Conservation (phyloP, 169 alveolate genomes). For the Theileria luwenshuni region DNA sequence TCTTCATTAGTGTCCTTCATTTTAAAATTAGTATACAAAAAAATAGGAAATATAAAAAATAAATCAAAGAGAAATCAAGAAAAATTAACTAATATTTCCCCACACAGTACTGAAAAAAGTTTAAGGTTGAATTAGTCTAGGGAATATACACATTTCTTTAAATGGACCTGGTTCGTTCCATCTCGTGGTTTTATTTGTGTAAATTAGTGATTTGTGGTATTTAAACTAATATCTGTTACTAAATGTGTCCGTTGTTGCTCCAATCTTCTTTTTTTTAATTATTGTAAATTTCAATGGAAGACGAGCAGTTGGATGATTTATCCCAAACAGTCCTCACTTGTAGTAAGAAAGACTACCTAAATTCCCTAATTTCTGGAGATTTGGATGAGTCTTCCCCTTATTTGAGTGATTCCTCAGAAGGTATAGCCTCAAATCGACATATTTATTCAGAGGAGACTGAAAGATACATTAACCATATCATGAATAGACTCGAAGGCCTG, state of each 20-base stretch:
- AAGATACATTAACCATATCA: not conserved
- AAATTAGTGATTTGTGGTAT: not conserved
- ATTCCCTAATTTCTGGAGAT: slow-evolving; percentile 17
- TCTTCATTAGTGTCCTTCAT: slow-evolving; percentile 53
- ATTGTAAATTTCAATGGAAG: not conserved
- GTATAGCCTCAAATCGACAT: not conserved
- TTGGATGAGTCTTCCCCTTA: not conserved
- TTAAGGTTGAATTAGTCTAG: not conserved
- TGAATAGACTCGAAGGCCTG: not conserved
- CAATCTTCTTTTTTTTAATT: not conserved
- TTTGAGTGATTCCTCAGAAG: slow-evolving; percentile 14
- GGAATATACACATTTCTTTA: slow-evolving; percentile 5
- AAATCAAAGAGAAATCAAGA: not conserved
- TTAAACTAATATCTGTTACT: not conserved
- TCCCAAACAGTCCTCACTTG: slow-evolving; percentile 7
- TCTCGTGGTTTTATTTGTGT: not conserved
- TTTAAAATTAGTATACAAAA: slow-evolving; percentile 12
- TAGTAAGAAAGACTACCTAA: slow-evolving; percentile 20
- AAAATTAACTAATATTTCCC: slow-evolving; percentile 14
- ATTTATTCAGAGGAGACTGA: slow-evolving; percentile 6
- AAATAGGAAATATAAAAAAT: not conserved
- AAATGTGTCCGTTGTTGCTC: not conserved
- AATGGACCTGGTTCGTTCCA: not conserved
- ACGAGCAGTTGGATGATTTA: not conserved
- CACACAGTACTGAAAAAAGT: slow-evolving; percentile 11